phyloP scores from a whole-genome alignment of 306 rosid genomes.

The Sophora flavescens region DNA sequence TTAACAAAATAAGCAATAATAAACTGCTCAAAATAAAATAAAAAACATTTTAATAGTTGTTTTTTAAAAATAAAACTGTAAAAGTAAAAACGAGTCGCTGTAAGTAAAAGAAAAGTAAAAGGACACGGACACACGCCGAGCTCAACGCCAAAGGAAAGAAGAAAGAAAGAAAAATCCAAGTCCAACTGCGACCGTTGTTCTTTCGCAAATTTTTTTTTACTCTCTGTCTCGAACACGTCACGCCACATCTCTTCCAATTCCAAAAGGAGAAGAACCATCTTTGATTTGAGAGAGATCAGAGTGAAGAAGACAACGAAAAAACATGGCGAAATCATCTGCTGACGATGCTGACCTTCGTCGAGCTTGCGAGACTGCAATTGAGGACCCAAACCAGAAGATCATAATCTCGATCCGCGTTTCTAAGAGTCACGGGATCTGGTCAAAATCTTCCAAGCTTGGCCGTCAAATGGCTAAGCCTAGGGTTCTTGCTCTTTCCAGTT shows the following conservation, averaged over 20 bases:
- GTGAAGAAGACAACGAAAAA: background rate
- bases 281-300: slow-evolving; percentile 51
- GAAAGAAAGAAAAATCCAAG: too few relatives aligned
- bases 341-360: slow-evolving; percentile 95
- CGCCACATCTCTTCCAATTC: background rate
- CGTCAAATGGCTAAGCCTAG: slow-evolving; percentile 98
- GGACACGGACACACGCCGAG: too few relatives aligned
- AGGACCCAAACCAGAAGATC: slow-evolving; percentile 80
- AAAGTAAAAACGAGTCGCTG: too few relatives aligned
- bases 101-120: too few relatives aligned
- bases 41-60: too few relatives aligned
- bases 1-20: too few relatives aligned
- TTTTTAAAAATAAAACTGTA: too few relatives aligned
- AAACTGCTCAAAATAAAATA: too few relatives aligned
- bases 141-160: too few relatives aligned
- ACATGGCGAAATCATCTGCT: slow-evolving; percentile 95
- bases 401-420: slow-evolving; percentile 86
- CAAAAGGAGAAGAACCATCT: slow-evolving; percentile 24
- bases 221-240: background rate
- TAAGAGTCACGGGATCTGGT: slow-evolving; percentile 81
- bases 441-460: slow-evolving; percentile 80
- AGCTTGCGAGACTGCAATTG: slow-evolving; percentile 92
- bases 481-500: slow-evolving; percentile 98
- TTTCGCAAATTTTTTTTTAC: too few relatives aligned
- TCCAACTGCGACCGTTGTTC: too few relatives aligned